Evolutionary conservation across 148 eudicot species (phyloP).

Genomic region (Polygonum aviculare): DNA sequence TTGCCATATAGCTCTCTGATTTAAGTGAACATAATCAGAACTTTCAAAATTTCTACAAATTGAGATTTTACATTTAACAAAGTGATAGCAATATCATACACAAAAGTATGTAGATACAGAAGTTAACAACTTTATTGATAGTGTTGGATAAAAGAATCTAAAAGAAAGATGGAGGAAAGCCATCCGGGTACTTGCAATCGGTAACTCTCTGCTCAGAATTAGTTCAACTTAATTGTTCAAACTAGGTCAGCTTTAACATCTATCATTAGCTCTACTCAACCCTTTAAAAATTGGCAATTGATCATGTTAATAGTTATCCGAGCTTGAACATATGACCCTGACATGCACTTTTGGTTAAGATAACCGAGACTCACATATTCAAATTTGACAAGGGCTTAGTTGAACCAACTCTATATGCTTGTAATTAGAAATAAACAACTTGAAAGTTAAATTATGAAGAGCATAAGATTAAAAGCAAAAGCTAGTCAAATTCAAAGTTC

Average conservation of each 20-base stretch:
- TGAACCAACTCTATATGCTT: neutral
- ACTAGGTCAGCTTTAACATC: neutral
- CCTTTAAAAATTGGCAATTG: neutral
- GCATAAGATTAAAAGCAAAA: neutral
- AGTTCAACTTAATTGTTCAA: neutral
- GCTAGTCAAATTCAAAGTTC: neutral
- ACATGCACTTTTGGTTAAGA: neutral
- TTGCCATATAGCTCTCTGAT: slow-evolving; percentile 78
- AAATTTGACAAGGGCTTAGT: neutral
- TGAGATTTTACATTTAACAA: neutral
- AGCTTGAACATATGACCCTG: neutral
- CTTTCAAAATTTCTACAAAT: neutral
- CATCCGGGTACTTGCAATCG: neutral
- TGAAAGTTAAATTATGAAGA: neutral
- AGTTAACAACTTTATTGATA: neutral
- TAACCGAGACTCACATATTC: neutral
- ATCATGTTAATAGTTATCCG: neutral
- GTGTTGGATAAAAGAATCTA: neutral
- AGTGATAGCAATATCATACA: neutral
- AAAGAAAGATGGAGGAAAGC: neutral
- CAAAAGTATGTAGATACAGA: neutral
- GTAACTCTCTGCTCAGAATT: neutral
- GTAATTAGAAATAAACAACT: neutral
- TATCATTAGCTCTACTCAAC: neutral
- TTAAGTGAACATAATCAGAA: slow-evolving; percentile 12